Conservation (phyloP, 768 basidiomycete species). For the Trichaptum fuscoviolaceum region DNA sequence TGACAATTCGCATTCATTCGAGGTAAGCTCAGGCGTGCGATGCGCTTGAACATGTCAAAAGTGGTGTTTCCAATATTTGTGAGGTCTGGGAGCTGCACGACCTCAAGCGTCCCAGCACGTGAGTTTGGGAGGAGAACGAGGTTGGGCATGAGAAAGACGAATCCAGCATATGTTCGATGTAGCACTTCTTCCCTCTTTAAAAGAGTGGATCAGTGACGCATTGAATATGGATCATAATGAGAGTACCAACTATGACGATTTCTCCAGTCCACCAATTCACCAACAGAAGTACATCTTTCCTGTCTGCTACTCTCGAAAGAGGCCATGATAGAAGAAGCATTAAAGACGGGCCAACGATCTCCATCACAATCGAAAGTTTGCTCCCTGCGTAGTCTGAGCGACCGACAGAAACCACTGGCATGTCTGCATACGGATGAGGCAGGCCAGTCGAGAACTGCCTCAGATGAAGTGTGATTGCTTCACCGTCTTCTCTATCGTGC, state of each 20-base stretch:
- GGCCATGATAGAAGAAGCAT: slow-evolving; percentile 18
- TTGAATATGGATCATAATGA: background rate
- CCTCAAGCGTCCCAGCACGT: slow-evolving; percentile 16
- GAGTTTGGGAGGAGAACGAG: slow-evolving; percentile 22
- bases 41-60: background rate
- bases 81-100: slow-evolving; percentile 12
- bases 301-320: background rate
- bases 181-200: slow-evolving; percentile 11
- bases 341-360: slow-evolving; percentile 19
- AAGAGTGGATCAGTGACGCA: background rate
- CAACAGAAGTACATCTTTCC: slow-evolving; percentile 15
- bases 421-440: slow-evolving; percentile 18
- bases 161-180: slow-evolving; percentile 18
- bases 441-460: slow-evolving; percentile 16
- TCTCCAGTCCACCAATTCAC: slow-evolving; percentile 25
- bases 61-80: background rate
- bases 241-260: slow-evolving; percentile 16
- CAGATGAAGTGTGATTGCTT: slow-evolving; percentile 15
- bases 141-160: slow-evolving; percentile 21
- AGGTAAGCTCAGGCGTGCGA: slow-evolving; percentile 16
- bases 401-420: slow-evolving; percentile 14
- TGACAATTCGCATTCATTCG: slow-evolving; percentile 10
- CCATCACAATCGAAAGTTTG: slow-evolving; percentile 14
- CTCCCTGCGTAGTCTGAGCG: slow-evolving; percentile 1
- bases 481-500: slow-evolving; percentile 7